phyloP scores from a whole-genome alignment of 768 basidiomycete genomes.

The Calocera viscosa region DNA sequence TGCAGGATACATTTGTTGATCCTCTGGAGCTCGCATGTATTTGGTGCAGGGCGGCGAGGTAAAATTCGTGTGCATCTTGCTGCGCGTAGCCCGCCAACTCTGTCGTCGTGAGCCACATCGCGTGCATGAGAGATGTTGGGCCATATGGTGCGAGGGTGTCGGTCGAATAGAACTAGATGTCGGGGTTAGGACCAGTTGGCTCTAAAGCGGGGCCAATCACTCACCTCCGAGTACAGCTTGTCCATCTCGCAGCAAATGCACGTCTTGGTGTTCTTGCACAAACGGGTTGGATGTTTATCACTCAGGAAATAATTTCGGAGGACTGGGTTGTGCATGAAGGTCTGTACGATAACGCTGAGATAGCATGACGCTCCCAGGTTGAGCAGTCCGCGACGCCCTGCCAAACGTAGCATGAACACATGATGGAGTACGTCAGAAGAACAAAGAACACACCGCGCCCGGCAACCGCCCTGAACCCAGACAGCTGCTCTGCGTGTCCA shows the following conservation, averaged over 20 bases:
- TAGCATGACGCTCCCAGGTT: slow-evolving; percentile 93
- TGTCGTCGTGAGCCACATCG: slow-evolving; percentile 58
- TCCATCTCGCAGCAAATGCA: slow-evolving; percentile 95
- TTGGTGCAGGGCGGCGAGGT: slow-evolving; percentile 72
- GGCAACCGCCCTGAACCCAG: slow-evolving; percentile 40
- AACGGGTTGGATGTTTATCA: slow-evolving; percentile 69
- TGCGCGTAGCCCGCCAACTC: slow-evolving; percentile 87
- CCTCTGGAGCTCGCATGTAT: slow-evolving; percentile 70
- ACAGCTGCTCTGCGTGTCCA: slow-evolving; percentile 35
- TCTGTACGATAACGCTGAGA: slow-evolving; percentile 82
- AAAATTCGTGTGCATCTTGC: slow-evolving; percentile 86
- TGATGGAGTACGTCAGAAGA: not conserved
- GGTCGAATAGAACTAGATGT: slow-evolving; percentile 30
- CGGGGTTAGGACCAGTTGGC: slow-evolving; percentile 3
- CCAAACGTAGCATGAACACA: not conserved
- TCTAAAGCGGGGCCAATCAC: not conserved
- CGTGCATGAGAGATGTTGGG: slow-evolving; percentile 68
- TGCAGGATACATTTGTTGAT: slow-evolving; percentile 65
- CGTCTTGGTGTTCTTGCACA: slow-evolving; percentile 49
- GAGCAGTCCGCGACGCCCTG: slow-evolving; percentile 70
- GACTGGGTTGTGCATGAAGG: slow-evolving; percentile 78
- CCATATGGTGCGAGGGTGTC: slow-evolving; percentile 53
- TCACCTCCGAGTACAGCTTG: slow-evolving; percentile 61
- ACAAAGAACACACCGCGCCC: slow-evolving; percentile 51
- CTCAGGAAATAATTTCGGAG: slow-evolving; percentile 79